Evolutionary conservation across 2,329 filamentous ascomycete species (phyloP), one percentile per base, ranked within the genome.

Genomic region (Fusarium hostae): DNA sequence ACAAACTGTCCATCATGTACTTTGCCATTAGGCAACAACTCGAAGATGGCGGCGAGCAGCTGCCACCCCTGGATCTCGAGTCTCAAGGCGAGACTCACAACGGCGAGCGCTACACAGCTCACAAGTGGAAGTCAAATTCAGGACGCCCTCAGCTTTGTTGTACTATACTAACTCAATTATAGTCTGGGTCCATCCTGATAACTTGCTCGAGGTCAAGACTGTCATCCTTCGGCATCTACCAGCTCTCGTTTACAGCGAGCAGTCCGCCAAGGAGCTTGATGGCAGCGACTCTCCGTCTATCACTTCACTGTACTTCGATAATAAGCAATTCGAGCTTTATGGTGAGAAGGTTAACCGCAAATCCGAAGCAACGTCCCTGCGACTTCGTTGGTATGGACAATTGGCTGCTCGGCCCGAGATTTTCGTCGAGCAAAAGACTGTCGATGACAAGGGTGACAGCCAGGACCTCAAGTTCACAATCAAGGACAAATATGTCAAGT

Each of bases 271-370:
- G 82, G 88, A 96, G 74, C 88, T 93, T 45, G 94, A 97, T 76
- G 90, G 90, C 48, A 90, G 88, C 67, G 89, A 94, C 72, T 95
- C 98, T 77, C 96, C 96, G 9, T 93, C 93, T 55, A 93, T 98
- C 73, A 98, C 95, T 20, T 98, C 95, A 30, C 89, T 99, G 41
- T 99, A 99, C 83, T 97, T 98, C 78, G 96, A 99, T 81, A 97
- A 91, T 79, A 86, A 89, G 43, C 90, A 91, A 72, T 98, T 99
- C 81, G 88, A 92, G 18, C 86, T 98, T 13, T 99, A 98, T 82
- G 89, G 89, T 18, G 89, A 92, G 76, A 98, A 98, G 83, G 90
- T 98, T 26, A 91, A 92, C 66, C 89, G 91, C 70, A 86, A 91
- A 66, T 86, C 89, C 2, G 90, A 94, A 77, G 93, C 94, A 10